Percentiles rank a stretch among this genome's conserved stretches.
phyloP scores from a whole-genome alignment of 1,284 basidiomycete species.

The Rhodotorula sp. region DNA sequence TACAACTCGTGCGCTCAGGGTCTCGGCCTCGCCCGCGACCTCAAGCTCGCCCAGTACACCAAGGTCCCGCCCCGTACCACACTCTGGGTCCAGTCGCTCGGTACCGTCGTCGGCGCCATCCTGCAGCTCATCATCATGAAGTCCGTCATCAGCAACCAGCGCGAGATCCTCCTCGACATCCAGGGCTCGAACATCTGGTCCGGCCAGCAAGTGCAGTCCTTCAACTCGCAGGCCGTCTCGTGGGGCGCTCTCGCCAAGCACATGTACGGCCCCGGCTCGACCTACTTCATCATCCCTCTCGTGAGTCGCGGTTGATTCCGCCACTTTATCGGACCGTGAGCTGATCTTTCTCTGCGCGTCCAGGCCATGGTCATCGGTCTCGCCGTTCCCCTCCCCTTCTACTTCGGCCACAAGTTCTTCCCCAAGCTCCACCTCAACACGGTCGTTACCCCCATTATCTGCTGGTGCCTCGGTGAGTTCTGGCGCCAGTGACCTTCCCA shows the following conservation, averaged over 20 bases:
- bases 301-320: conserved; percentile 52
- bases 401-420: conserved; percentile 56
- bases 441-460: conserved; percentile 38
- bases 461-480: conserved; percentile 35
- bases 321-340: conserved; percentile 60
- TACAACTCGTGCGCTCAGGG: conserved; percentile 53
- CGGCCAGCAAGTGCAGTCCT: conserved; percentile 59
- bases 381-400: conserved; percentile 60
- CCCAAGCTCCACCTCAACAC: conserved; percentile 50
- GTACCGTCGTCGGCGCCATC: conserved; percentile 61
- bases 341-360: conserved; percentile 56
- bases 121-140: conserved; percentile 57
- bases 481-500: conserved; percentile 8
- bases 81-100: conserved; percentile 67
- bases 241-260: conserved; percentile 63
- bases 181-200: conserved; percentile 53
- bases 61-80: conserved; percentile 71
- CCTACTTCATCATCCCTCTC: conserved; percentile 51
- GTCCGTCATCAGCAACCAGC: conserved; percentile 55
- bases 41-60: conserved; percentile 74
- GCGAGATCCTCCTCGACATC: conserved; percentile 56
- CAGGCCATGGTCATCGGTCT: conserved; percentile 54
- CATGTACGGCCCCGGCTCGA: conserved; percentile 56
- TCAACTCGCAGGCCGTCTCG: conserved; percentile 64
- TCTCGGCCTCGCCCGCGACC: conserved; percentile 59